These are phyloP conservation scores for Chalaropsis ovoidea DNA, from an alignment of 2,329 filamentous ascomycete species.

Conservation along the genomic window DNA sequence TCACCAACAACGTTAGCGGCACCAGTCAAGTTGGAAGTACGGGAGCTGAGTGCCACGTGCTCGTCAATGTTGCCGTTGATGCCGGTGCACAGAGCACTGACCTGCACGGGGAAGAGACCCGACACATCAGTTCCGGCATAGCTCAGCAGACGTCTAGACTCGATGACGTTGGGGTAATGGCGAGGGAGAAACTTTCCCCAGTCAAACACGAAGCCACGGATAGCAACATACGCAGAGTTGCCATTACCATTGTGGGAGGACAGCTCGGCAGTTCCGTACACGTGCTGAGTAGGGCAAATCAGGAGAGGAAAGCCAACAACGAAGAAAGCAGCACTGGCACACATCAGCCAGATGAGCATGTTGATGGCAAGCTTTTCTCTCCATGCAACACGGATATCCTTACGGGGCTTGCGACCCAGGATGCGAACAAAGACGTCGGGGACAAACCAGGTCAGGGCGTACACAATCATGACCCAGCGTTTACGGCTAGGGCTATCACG, in stretches of 20 bases:
- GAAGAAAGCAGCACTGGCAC: conserved; percentile 70
- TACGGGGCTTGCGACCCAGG: conserved; percentile 76
- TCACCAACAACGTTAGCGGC: conserved; percentile 53
- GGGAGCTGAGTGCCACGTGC: conserved; percentile 76
- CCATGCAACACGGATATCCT: conserved; percentile 89
- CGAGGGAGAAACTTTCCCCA: conserved; percentile 59
- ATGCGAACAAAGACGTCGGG: conserved; percentile 72
- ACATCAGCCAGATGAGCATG: conserved; percentile 87
- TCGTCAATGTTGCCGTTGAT: conserved; percentile 53
- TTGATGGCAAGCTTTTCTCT: conserved; percentile 97
- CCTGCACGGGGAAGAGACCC: conserved; percentile 81
- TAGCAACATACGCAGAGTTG: conserved; percentile 58
- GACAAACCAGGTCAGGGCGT: conserved; percentile 71
- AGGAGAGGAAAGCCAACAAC: conserved; percentile 77
- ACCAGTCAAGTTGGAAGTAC: conserved; percentile 62
- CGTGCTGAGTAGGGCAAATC: conserved; percentile 84
- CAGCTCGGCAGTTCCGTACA: conserved; percentile 72
- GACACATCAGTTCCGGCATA: conserved; percentile 88
- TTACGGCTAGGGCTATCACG: conserved; percentile 69
- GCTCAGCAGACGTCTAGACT: conserved; percentile 52
- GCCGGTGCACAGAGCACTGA: conserved; percentile 81
- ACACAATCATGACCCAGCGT: conserved; percentile 81
- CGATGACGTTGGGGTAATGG: conserved; percentile 62
- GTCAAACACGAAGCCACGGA: conserved; percentile 84
- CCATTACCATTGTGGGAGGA: conserved; percentile 62